Evolutionary conservation across 768 basidiomycete genomes (phyloP).

Genomic region (Collybiopsis confluens): DNA sequence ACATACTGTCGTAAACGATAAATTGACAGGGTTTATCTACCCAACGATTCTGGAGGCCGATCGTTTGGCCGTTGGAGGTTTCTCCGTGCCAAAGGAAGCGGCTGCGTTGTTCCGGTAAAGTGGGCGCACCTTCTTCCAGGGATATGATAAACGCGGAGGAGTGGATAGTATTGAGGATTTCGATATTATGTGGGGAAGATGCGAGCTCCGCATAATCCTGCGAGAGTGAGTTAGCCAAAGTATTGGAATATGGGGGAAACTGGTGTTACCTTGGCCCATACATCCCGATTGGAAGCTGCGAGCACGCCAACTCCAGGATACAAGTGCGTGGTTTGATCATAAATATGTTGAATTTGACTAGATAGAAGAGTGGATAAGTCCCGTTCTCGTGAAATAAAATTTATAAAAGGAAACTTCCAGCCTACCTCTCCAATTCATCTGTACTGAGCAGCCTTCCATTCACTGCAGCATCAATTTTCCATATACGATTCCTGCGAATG

Average conservation of each 20-base stretch:
- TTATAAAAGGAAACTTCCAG: background rate
- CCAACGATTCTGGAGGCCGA: constrained; percentile 74
- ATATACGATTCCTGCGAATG: constrained; percentile 79
- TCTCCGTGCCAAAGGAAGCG: constrained; percentile 83
- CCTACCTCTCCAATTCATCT: constrained; percentile 60
- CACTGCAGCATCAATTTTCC: constrained; percentile 66
- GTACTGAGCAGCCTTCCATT: constrained; percentile 59
- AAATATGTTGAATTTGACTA: constrained; percentile 72
- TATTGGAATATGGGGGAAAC: background rate
- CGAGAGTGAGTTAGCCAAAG: background rate
- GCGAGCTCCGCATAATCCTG: constrained; percentile 61
- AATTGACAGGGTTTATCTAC: constrained; percentile 90
- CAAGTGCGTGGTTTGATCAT: constrained; percentile 54
- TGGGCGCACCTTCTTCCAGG: constrained; percentile 62
- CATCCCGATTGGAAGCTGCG: constrained; percentile 75
- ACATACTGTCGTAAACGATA: constrained; percentile 77
- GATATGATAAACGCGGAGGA: constrained; percentile 83
- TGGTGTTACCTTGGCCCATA: constrained; percentile 74
- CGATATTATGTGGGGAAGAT: constrained; percentile 54
- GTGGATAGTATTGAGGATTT: constrained; percentile 69
- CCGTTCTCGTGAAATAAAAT: background rate
- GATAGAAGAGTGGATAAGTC: constrained; percentile 1
- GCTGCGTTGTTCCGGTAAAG: constrained; percentile 52
- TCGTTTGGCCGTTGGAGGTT: constrained; percentile 36
- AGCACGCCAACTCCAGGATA: constrained; percentile 77